These are phyloP conservation scores for Casuarina cunninghamiana DNA, from an alignment of 306 rosid species.

Conservation along the genomic window DNA sequence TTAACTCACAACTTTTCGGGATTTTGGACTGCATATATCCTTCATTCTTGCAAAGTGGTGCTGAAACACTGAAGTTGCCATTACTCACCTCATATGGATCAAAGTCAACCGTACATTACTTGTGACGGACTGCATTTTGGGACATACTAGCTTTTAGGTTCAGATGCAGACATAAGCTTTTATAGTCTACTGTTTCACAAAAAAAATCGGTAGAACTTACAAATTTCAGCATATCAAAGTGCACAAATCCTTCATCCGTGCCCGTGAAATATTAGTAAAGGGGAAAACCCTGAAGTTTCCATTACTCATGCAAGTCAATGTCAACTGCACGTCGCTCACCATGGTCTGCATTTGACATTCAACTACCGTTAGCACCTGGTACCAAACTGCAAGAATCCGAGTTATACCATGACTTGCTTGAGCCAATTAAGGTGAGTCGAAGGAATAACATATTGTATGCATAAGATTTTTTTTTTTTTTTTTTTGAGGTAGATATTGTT, in stretches of 20 bases:
- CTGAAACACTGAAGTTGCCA: constrained; percentile 9
- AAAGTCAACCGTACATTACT: neutral
- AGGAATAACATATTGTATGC: neutral
- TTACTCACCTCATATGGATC: neutral
- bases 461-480: neutral
- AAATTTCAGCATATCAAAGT: constrained; percentile 52
- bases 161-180: neutral
- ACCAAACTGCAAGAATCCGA: constrained; percentile 15
- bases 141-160: neutral
- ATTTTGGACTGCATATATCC: constrained; percentile 24
- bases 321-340: constrained; percentile 78
- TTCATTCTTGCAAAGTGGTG: neutral
- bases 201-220: constrained; percentile 22
- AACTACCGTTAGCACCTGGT: constrained; percentile 26
- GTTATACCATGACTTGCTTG: constrained; percentile 7
- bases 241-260: constrained; percentile 79
- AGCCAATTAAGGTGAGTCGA: constrained; percentile 6
- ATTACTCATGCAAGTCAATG: constrained; percentile 72
- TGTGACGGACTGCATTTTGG: neutral
- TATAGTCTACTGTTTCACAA: neutral
- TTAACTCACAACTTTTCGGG: neutral
- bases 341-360: constrained; percentile 72
- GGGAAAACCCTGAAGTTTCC: constrained; percentile 82
- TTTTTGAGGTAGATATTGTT: neutral
- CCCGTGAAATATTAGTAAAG: constrained; percentile 63